Evolutionary conservation across 179 eudicot genomes (phyloP), one percentile per base, ranked within the genome.

Genomic region (Nepenthes alata): DNA sequence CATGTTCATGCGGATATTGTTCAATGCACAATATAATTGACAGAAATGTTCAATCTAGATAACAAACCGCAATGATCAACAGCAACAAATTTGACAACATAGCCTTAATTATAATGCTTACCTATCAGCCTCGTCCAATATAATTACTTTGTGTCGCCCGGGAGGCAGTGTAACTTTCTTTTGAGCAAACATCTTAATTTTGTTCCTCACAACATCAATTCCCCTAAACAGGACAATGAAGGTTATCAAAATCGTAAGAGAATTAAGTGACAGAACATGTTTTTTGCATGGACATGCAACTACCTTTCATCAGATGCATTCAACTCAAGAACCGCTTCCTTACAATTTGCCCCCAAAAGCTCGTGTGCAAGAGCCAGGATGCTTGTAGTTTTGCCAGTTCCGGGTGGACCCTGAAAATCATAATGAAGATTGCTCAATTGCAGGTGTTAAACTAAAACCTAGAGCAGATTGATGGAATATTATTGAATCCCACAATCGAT

Each of bases 51-150:
- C 13, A 49, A 9, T 14, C 11, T 12, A 1, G 53, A 49, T 14
- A 10, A 49, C 0, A 49, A 49, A 14, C 53, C n/a, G 1, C 25
- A 25, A 25, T 25, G 25, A 25, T 25, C 15, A 13, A 7, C 6
- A 15, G n/a, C 55, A 11, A 16, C 13, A 58, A 44, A 14, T 12
- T 12, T 51, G 57, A 6, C 36, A 47, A 13, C 64, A 39, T 15
- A 37, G 41, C 58, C 36, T 44, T 53, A 47, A 72, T 25, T 25
- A 25, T 25, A 25, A 47, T 41, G 51, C 57, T 70, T 53, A 91
- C 96, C 96, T 91, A 73, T 91, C 96, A 72, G 96, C 98, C 77
- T 91, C 98, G 64, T 91, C 98, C 77, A 91, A 75, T 55, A 91
- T 91, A 35, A 91, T 73, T 45, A 91, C 70, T 72, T 91, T 91